phyloP scores from a whole-genome alignment of 2,329 filamentous ascomycete genomes.

The Talaromyces amestolkiae region DNA sequence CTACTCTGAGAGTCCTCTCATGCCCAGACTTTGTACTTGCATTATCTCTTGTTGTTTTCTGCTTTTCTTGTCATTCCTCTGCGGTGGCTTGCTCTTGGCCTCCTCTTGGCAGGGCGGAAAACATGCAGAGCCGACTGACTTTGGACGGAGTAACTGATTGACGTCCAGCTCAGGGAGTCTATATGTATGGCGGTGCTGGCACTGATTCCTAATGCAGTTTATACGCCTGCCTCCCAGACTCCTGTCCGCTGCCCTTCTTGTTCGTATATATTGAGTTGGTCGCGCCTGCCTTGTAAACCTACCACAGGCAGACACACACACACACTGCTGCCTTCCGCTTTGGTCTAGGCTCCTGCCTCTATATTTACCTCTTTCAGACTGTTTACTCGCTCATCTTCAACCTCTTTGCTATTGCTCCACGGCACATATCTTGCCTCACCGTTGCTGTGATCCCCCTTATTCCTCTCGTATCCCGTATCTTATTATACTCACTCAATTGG shows the following conservation, averaged over 20 bases:
- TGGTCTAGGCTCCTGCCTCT: background rate
- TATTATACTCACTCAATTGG: background rate
- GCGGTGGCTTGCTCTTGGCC: constrained; percentile 13
- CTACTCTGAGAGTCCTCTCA: background rate
- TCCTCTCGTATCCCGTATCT: background rate
- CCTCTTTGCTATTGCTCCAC: background rate
- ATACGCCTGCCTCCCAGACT: background rate
- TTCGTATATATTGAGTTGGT: background rate
- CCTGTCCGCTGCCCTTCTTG: background rate
- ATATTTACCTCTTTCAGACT: background rate
- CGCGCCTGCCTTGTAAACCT: background rate
- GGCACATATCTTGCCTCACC: background rate
- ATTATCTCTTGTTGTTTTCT: background rate
- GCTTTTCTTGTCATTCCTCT: constrained; percentile 16
- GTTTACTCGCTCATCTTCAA: background rate
- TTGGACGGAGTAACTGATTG: background rate
- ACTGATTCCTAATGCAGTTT: background rate
- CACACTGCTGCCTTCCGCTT: background rate
- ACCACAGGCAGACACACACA: too few species aligned
- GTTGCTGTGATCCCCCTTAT: background rate
- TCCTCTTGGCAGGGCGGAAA: constrained; percentile 18
- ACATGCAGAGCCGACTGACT: constrained; percentile 1
- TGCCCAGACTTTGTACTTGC: background rate
- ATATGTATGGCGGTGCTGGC: background rate
- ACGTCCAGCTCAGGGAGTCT: background rate